Evolutionary conservation across 2,329 filamentous ascomycete genomes (phyloP), one percentile per base, ranked within the genome.

Genomic region (Rhynchosporium secalis): DNA sequence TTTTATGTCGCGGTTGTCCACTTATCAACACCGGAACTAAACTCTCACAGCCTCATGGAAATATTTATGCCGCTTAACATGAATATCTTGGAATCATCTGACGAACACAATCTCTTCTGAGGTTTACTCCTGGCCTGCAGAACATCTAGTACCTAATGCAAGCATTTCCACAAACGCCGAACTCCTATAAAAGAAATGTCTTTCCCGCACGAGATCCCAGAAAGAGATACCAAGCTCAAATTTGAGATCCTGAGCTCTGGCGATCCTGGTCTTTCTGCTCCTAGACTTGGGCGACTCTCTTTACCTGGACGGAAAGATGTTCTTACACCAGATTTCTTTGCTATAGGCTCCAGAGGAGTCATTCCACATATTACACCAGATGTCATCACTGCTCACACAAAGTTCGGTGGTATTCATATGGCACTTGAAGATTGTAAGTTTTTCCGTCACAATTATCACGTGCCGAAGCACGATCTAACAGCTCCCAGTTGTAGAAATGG

Each of bases 361-460:
- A 80, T 98, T 41, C 92, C 95, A 57, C 95, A 99, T 77, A 78
- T 99, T 67, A 90, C 93, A 3, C 93, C 92, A 45, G 95, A 99
- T 78, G 89, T 89, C 65, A 80, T 95, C 67, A 75, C 77, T 46
- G 87, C 85, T 60, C 80, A 89, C 70, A 86, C 87, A 0, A 74
- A 82, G 4, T 80, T 96, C 63, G 79, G 80, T 33, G 90, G 89
- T 31, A 81, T 91, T 3, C 96, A 96, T 73, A 80, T 95, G 71
- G 91, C 89, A 0, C 78, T 98, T 33, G 95, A 99, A 80, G 95
- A 99, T 76, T 98, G 95, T 97, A 81, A 76, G 90, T 76, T 12
- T 4, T 13, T 4, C 76, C 33, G n/a, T 43, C 26, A 62, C 41
- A n/a, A 10, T 47, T 7, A 41, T 67, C 58, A 65, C 62, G 60